Percentiles rank a stretch among this genome's conserved stretches.
Evolutionary conservation across 2,329 filamentous ascomycete species (phyloP).

Genomic region (Fusarium sp.): DNA sequence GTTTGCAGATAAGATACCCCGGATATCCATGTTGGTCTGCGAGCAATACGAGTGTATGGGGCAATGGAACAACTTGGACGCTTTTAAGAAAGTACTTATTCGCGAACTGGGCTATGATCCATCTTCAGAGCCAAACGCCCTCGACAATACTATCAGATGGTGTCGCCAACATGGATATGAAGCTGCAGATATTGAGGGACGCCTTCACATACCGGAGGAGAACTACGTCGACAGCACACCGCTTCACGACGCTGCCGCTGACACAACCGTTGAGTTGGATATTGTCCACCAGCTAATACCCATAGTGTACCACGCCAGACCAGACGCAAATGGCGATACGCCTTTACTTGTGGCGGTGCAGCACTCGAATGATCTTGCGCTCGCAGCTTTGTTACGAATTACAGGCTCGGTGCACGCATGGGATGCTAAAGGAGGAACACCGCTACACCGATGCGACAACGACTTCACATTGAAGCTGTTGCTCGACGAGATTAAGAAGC

Average conservation of each 20-base stretch:
- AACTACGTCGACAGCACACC: not conserved
- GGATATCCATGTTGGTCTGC: constrained; percentile 16
- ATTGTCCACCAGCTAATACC: constrained; percentile 21
- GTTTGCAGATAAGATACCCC: constrained; percentile 1
- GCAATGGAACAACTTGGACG: constrained; percentile 13
- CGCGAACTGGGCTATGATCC: constrained; percentile 2
- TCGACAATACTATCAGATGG: constrained; percentile 14
- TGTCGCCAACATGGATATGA: constrained; percentile 9
- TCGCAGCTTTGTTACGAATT: constrained; percentile 5
- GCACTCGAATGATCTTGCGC: constrained; percentile 15
- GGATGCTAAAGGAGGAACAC: constrained; percentile 12
- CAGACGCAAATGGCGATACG: constrained; percentile 13
- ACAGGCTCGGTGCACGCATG: constrained; percentile 12
- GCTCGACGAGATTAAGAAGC: constrained; percentile 26
- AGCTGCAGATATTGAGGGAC: not conserved
- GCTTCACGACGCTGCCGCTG: constrained; percentile 17
- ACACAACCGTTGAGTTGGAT: not conserved
- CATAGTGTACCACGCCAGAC: not conserved
- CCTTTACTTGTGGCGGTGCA: constrained; percentile 24
- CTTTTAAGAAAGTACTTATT: constrained; percentile 16
- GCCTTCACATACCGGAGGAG: constrained; percentile 2
- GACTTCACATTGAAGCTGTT: constrained; percentile 6
- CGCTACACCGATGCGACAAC: constrained; percentile 18
- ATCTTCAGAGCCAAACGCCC: constrained; percentile 7
- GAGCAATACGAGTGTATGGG: constrained; percentile 23